Percentiles rank a stretch among this genome's conserved stretches.
phyloP scores from a whole-genome alignment of 345 rosid genomes.

The Conringia planisiliqua region DNA sequence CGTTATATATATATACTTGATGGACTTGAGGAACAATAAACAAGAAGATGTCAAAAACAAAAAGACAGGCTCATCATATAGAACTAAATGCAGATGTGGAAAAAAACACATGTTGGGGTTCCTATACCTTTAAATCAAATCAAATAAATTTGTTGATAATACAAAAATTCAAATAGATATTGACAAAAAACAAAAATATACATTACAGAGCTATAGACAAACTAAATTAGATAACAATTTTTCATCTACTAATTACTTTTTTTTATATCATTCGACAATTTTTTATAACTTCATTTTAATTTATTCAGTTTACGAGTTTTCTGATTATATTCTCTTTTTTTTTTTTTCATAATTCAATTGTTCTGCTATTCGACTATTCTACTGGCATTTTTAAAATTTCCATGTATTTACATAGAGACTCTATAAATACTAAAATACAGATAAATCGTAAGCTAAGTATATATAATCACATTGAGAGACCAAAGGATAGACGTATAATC shows the following conservation, averaged over 20 bases:
- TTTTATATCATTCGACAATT: no score
- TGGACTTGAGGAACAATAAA: neutral
- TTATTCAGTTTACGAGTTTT: no score
- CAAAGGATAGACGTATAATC: no score
- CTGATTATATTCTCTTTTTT: no score
- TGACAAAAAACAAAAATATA: neutral
- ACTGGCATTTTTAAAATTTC: neutral
- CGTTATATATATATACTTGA: neutral
- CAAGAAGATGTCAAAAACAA: constrained; percentile 8
- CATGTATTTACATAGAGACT: neutral
- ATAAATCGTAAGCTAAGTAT: neutral
- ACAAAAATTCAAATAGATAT: neutral
- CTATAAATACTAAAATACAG: neutral
- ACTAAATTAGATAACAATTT: no score
- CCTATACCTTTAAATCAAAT: neutral
- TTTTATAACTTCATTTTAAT: no score
- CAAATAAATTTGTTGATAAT: neutral
- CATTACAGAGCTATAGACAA: neutral
- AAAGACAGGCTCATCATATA: constrained; percentile 17
- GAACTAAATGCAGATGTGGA: constrained; percentile 12
- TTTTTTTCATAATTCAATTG: no score
- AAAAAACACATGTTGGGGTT: constrained; percentile 19
- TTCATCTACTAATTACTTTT: no score
- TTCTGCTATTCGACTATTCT: no score
- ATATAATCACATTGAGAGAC: neutral